Percentiles rank a stretch among this genome's conserved stretches.
Conservation (phyloP, 176 grass and related monocot genomes). For the Leersia perrieri region DNA sequence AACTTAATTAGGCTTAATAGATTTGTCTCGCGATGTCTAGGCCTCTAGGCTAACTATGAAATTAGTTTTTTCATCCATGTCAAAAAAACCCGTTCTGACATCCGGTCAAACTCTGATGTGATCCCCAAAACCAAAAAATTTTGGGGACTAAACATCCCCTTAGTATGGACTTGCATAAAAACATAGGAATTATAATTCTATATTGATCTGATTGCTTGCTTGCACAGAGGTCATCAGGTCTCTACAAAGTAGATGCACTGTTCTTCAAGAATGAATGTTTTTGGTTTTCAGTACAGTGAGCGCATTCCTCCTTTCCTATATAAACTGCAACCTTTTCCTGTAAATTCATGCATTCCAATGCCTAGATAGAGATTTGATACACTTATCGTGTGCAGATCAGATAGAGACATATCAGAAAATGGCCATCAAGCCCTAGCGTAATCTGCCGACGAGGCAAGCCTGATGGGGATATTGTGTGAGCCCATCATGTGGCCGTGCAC, state of each 20-base stretch:
- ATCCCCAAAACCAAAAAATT: too few species aligned
- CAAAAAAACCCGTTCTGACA: too few species aligned
- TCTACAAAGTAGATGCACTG: too few species aligned
- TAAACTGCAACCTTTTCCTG: neutral
- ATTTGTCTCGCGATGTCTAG: too few species aligned
- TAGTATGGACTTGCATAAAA: neutral
- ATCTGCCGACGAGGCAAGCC: neutral
- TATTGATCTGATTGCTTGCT: neutral
- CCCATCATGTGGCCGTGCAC: slow-evolving; percentile 19
- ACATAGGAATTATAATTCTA: too few species aligned
- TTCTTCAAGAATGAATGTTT: too few species aligned
- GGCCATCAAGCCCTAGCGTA: neutral
- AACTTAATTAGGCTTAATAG: too few species aligned
- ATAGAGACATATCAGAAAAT: neutral
- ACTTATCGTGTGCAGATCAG: neutral
- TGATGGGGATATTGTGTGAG: neutral
- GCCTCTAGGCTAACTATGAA: too few species aligned
- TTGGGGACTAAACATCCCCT: too few species aligned
- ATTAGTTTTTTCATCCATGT: too few species aligned
- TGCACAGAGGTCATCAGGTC: neutral
- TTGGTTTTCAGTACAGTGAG: neutral
- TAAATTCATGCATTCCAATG: neutral
- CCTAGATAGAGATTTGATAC: neutral
- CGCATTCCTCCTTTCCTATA: neutral
- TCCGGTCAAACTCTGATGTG: too few species aligned